These are phyloP conservation scores for Oidiodendron maius DNA, from an alignment of 495 filamentous ascomycete species.

Conservation along the genomic window DNA sequence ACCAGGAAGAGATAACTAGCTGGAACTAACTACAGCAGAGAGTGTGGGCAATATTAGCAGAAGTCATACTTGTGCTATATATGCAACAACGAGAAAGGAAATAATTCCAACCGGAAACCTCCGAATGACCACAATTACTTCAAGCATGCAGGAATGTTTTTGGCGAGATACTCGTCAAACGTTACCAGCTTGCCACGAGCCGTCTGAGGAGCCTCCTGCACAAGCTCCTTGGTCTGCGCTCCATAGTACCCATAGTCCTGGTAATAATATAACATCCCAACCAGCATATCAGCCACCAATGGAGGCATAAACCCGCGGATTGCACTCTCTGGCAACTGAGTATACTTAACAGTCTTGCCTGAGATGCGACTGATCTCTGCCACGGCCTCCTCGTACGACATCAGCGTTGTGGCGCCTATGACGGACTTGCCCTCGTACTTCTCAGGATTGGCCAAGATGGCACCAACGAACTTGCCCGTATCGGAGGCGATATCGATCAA, in stretches of 20 bases:
- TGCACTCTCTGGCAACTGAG: neutral
- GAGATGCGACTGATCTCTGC: neutral
- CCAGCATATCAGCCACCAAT: neutral
- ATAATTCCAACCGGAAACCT: too few species aligned
- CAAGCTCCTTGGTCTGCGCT: neutral
- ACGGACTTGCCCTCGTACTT: neutral
- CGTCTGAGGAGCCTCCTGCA: neutral
- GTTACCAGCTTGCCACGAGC: neutral
- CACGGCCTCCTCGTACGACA: neutral
- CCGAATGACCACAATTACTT: too few species aligned
- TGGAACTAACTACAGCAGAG: too few species aligned
- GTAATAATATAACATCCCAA: neutral
- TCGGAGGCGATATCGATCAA: constrained; percentile 43
- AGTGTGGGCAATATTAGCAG: too few species aligned
- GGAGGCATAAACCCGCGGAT: neutral
- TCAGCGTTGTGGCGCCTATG: neutral
- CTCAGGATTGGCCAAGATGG: constrained; percentile 26
- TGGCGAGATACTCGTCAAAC: neutral
- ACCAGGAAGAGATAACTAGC: too few species aligned
- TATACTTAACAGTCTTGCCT: neutral
- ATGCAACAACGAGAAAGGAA: too few species aligned
- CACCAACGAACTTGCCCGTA: constrained; percentile 48
- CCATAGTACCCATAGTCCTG: constrained; percentile 3
- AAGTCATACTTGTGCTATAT: too few species aligned
- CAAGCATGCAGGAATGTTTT: too few species aligned